These are phyloP conservation scores for Polygonum maritimum DNA, from an alignment of 148 eudicot species.

Conservation along the genomic window DNA sequence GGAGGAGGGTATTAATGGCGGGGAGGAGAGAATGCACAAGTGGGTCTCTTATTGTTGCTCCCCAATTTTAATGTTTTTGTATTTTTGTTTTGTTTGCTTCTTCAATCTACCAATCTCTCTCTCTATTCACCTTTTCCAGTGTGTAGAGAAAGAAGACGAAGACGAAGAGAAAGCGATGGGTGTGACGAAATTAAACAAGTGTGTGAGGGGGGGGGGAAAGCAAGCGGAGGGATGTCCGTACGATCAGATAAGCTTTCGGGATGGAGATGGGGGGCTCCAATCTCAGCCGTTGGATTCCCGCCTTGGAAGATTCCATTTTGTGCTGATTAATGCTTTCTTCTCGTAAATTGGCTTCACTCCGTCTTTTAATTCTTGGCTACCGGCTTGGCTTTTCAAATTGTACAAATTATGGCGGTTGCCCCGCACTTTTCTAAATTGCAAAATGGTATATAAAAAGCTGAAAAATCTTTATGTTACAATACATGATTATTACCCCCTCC, in stretches of 20 bases:
- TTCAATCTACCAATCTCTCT: too few relatives aligned
- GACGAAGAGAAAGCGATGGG: background rate
- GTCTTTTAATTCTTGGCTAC: too few relatives aligned
- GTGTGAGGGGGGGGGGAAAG: background rate
- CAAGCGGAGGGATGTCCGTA: background rate
- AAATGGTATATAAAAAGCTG: too few relatives aligned
- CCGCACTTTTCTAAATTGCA: background rate
- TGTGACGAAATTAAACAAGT: background rate
- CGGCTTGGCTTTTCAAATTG: too few relatives aligned
- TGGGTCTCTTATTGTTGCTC: slow-evolving; percentile 3
- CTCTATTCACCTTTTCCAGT: background rate
- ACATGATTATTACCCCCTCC: too few relatives aligned
- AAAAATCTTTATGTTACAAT: too few relatives aligned
- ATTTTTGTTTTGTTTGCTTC: background rate
- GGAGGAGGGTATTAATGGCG: slow-evolving; percentile 9
- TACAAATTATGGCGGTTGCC: background rate
- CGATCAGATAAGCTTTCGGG: slow-evolving; percentile 6
- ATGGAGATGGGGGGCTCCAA: background rate
- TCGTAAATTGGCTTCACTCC: background rate
- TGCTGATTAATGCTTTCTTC: background rate
- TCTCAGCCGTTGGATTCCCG: background rate
- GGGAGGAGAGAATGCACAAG: background rate
- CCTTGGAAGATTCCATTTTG: background rate
- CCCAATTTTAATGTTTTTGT: background rate
- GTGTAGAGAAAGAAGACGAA: background rate